These are phyloP conservation scores for Rhododendron henanense DNA, from an alignment of 148 eudicot genomes.

Conservation along the genomic window DNA sequence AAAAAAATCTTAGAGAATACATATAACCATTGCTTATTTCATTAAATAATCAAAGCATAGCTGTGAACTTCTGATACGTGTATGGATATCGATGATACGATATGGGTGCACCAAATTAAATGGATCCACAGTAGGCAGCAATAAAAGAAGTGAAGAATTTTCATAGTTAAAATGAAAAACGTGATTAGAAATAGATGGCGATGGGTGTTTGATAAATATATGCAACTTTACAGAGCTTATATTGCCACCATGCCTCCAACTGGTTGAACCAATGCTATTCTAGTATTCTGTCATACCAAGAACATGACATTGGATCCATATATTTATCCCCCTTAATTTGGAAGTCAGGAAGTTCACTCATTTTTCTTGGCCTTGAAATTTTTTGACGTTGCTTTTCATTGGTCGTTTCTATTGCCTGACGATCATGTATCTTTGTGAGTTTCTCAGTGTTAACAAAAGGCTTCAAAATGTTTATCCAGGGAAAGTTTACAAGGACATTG, in stretches of 20 bases:
- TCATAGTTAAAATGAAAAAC: not conserved
- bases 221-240: not conserved
- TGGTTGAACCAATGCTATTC: not conserved
- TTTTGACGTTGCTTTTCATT: not conserved
- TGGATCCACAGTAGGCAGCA: not conserved
- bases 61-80: not conserved
- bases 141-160: too few relatives aligned
- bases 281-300: not conserved
- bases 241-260: not conserved
- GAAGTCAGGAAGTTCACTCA: not conserved
- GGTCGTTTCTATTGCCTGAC: not conserved
- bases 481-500: conserved; percentile 49
- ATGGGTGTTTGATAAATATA: not conserved
- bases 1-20: too few relatives aligned
- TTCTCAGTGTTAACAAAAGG: not conserved
- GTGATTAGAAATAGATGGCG: not conserved
- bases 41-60: not conserved
- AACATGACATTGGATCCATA: not conserved
- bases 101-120: not conserved
- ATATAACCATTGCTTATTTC: not conserved
- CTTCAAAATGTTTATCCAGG: conserved; percentile 37
- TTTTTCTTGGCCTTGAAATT: not conserved
- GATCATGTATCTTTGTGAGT: not conserved
- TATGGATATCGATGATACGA: not conserved
- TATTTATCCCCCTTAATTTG: not conserved